phyloP scores from a whole-genome alignment of 2,329 filamentous ascomycete species.

The Penicillium hordei region DNA sequence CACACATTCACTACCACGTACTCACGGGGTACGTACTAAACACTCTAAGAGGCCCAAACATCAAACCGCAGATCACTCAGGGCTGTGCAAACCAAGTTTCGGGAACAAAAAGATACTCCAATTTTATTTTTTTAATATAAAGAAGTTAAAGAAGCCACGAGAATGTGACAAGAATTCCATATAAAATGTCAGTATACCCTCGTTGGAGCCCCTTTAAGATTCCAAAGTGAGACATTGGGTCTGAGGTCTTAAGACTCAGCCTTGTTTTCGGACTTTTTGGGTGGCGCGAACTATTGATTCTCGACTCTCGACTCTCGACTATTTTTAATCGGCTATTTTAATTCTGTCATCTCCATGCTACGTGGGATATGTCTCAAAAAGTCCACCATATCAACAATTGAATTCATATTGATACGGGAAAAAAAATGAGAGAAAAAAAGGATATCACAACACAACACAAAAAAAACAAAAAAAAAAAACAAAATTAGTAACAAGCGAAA shows the following conservation, averaged over 20 bases:
- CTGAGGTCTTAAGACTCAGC: neutral
- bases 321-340: neutral
- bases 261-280: neutral
- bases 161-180: neutral
- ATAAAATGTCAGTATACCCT: neutral
- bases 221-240: slow-evolving; percentile 1
- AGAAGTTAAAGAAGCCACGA: neutral
- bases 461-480: neutral
- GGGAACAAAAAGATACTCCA: neutral
- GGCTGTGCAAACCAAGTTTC: neutral
- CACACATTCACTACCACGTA: neutral
- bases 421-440: slow-evolving; percentile 11
- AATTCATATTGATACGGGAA: slow-evolving; percentile 3
- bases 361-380: neutral
- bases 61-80: neutral
- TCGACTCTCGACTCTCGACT: neutral
- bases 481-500: neutral
- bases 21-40: neutral
- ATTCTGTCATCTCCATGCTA: neutral
- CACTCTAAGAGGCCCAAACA: neutral
- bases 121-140: neutral
- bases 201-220: neutral
- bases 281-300: slow-evolving; percentile 1
- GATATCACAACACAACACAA: slow-evolving; percentile 17
- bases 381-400: neutral